Evolutionary conservation across 2,329 filamentous ascomycete genomes (phyloP).

Genomic region (Fusarium brachygibbosum): DNA sequence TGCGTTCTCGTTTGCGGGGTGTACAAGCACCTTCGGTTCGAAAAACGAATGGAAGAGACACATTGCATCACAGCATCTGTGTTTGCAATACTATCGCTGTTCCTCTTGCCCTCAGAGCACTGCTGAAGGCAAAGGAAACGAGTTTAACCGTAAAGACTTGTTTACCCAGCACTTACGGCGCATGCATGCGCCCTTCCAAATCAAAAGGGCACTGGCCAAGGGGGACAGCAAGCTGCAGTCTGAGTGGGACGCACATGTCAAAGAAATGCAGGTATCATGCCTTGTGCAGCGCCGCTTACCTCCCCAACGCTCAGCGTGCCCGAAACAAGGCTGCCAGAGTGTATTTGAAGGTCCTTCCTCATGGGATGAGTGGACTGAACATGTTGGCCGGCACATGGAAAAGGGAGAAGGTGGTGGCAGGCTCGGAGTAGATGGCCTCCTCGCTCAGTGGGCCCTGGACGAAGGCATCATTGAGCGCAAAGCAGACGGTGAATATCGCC

Average conservation of each 20-base stretch:
- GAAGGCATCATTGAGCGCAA: constrained; percentile 73
- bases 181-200: constrained; percentile 85
- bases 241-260: constrained; percentile 75
- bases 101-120: constrained; percentile 70
- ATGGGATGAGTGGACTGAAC: constrained; percentile 94
- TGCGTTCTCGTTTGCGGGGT: constrained; percentile 87
- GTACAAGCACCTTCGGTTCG: constrained; percentile 84
- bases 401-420: constrained; percentile 71
- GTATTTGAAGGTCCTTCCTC: constrained; percentile 78
- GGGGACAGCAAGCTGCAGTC: constrained; percentile 70
- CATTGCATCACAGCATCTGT: constrained; percentile 89
- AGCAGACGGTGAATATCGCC: constrained; percentile 68
- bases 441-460: constrained; percentile 73
- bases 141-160: constrained; percentile 95
- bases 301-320: constrained; percentile 79
- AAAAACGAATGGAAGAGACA: constrained; percentile 99
- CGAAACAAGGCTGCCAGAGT: constrained; percentile 77
- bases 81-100: constrained; percentile 74
- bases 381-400: constrained; percentile 91
- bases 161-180: constrained; percentile 94
- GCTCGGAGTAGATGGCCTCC: constrained; percentile 69
- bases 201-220: constrained; percentile 69
- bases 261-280: constrained; percentile 80
- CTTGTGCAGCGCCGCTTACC: constrained; percentile 76
- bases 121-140: constrained; percentile 70